Conservation (phyloP, 805 yeast genomes). For the Hanseniaspora lachancei region DNA sequence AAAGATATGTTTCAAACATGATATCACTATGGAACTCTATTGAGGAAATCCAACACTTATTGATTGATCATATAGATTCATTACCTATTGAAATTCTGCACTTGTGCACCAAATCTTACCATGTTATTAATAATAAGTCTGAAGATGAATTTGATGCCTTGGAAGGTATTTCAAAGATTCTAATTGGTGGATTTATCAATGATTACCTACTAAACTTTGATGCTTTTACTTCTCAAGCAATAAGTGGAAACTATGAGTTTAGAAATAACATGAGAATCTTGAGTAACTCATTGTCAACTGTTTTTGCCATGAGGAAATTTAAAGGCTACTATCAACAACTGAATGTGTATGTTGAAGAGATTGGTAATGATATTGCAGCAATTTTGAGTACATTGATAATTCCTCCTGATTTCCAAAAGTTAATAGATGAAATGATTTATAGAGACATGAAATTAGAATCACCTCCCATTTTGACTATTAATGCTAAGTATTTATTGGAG, state of each 20-base stretch:
- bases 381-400: conserved; percentile 20
- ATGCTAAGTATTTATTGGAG: conserved; percentile 35
- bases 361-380: conserved; percentile 21
- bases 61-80: conserved; percentile 33
- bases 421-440: conserved; percentile 23
- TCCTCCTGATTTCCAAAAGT: conserved; percentile 24
- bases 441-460: conserved; percentile 21
- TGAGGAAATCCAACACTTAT: conserved; percentile 42
- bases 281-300: conserved; percentile 18
- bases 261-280: conserved; percentile 18
- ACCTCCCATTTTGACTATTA: conserved; percentile 35
- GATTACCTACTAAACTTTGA: conserved; percentile 20
- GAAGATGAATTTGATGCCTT: conserved; percentile 60
- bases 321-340: conserved; percentile 24
- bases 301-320: conserved; percentile 23
- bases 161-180: conserved; percentile 33
- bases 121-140: conserved; percentile 32
- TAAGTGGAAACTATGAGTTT: neutral
- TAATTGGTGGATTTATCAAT: conserved; percentile 20
- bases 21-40: conserved; percentile 61
- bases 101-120: conserved; percentile 38
- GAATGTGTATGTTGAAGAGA: conserved; percentile 25
- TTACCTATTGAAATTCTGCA: conserved; percentile 47
- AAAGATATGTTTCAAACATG: conserved; percentile 57
- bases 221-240: conserved; percentile 19